A percentile compares a stretch with the other conserved stretches of the same genome.
Conservation (phyloP, 2,329 filamentous ascomycete species). For the Knufia petricola region DNA sequence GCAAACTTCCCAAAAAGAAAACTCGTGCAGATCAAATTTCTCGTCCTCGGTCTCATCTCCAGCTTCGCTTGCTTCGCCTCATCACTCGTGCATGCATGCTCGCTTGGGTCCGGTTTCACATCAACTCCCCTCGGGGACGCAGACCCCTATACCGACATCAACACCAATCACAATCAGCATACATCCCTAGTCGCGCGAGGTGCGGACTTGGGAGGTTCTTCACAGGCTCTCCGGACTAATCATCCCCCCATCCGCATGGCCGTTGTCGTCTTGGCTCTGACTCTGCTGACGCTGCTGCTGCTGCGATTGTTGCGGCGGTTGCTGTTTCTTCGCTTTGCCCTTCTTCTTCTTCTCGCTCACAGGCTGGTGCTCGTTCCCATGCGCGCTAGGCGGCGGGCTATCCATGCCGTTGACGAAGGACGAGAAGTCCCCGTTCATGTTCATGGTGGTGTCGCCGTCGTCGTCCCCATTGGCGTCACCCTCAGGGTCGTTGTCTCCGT, state of each 20-base stretch:
- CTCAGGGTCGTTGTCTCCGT: neutral
- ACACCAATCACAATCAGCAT: neutral
- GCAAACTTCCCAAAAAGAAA: too few species aligned
- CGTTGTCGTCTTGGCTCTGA: constrained; percentile 26
- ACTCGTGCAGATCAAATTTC: too few species aligned
- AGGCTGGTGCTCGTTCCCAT: constrained; percentile 2
- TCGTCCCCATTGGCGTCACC: constrained; percentile 1
- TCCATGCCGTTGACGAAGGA: constrained; percentile 8
- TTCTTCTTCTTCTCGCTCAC: constrained; percentile 21
- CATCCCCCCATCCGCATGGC: constrained; percentile 61
- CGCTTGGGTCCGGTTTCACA: too few species aligned
- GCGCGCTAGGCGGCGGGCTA: neutral
- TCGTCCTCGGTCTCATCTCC: too few species aligned
- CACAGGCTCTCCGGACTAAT: constrained; percentile 67
- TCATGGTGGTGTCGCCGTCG: constrained; percentile 13
- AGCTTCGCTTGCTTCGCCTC: too few species aligned
- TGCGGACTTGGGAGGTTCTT: constrained; percentile 45
- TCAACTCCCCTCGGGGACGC: too few species aligned
- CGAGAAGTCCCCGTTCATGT: constrained; percentile 3
- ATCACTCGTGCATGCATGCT: too few species aligned
- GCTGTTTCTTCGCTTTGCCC: constrained; percentile 12
- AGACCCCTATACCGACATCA: too few species aligned
- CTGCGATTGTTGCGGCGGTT: too few species aligned
- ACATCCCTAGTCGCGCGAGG: neutral
- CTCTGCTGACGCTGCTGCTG: too few species aligned